Percentiles rank a stretch among this genome's conserved stretches.
Evolutionary conservation across 1,139 yeast genomes (phyloP).

Genomic region (Diutina siamensis): DNA sequence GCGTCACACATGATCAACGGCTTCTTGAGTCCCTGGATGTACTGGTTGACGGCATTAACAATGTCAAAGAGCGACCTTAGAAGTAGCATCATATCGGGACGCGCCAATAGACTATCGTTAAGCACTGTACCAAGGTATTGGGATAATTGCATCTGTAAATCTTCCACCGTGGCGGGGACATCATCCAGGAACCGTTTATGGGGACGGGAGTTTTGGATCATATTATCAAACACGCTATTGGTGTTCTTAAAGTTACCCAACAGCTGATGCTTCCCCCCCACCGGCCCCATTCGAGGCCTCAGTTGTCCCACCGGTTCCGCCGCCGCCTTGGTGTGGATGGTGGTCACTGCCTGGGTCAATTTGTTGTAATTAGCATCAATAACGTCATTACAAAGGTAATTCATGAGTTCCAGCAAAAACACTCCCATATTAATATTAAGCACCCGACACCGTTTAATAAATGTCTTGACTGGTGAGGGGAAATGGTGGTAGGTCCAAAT

Average conservation of each 20-base stretch:
- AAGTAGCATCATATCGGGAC: background rate
- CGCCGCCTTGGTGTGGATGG: background rate
- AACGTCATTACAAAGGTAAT: constrained; percentile 49
- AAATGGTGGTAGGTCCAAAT: constrained; percentile 51
- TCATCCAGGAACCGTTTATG: background rate
- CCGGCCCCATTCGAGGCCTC: background rate
- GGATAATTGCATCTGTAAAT: background rate
- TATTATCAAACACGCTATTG: background rate
- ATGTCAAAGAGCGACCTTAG: background rate
- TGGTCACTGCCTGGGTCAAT: constrained; percentile 19
- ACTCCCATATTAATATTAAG: constrained; percentile 53
- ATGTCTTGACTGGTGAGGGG: constrained; percentile 43
- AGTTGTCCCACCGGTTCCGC: background rate
- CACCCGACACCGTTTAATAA: constrained; percentile 35
- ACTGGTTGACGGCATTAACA: background rate
- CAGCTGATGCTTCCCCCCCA: background rate
- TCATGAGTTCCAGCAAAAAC: constrained; percentile 44
- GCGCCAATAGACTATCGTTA: background rate
- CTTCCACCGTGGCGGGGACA: background rate
- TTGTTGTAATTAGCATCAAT: constrained; percentile 44
- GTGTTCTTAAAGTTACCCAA: background rate
- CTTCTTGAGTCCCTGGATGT: background rate
- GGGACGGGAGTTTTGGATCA: background rate
- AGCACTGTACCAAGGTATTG: background rate
- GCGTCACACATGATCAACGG: background rate